phyloP scores from a whole-genome alignment of 2,329 filamentous ascomycete species.

The Apiospora saccharicola region DNA sequence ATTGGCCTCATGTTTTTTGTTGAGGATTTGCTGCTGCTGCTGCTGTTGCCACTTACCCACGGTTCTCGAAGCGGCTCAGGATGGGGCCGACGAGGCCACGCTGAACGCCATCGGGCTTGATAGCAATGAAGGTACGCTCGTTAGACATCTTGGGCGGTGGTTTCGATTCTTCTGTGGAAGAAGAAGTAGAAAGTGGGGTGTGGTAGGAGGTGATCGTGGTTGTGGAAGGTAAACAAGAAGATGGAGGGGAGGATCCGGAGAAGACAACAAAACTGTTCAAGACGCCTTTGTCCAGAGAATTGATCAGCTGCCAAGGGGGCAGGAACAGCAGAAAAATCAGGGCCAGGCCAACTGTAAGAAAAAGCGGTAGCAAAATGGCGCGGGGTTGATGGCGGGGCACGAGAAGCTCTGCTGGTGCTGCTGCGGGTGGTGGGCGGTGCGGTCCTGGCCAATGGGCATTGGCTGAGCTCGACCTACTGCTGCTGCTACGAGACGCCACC shows the following conservation, averaged over 20 bases:
- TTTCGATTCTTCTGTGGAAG: slow-evolving; percentile 37
- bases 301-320: slow-evolving; percentile 5
- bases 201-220: slow-evolving; percentile 36
- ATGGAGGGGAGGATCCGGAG: background rate
- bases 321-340: slow-evolving; percentile 21
- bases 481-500: slow-evolving; percentile 13
- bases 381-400: slow-evolving; percentile 17
- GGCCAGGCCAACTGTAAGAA: slow-evolving; percentile 4
- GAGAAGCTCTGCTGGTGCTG: background rate
- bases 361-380: slow-evolving; percentile 17
- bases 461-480: background rate
- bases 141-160: slow-evolving; percentile 66
- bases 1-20: background rate
- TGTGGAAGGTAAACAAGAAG: slow-evolving; percentile 34
- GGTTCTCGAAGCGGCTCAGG: slow-evolving; percentile 97
- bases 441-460: background rate
- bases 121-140: slow-evolving; percentile 99
- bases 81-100: slow-evolving; percentile 98
- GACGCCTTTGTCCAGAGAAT: background rate
- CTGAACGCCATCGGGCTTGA: slow-evolving; percentile 99
- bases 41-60: slow-evolving; percentile 68
- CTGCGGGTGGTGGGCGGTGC: background rate
- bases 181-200: slow-evolving; percentile 15
- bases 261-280: slow-evolving; percentile 14
- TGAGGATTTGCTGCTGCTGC: background rate